Conservation (phyloP, 108 stramenopile species). For the Pseudonitzschia multiseries region DNA sequence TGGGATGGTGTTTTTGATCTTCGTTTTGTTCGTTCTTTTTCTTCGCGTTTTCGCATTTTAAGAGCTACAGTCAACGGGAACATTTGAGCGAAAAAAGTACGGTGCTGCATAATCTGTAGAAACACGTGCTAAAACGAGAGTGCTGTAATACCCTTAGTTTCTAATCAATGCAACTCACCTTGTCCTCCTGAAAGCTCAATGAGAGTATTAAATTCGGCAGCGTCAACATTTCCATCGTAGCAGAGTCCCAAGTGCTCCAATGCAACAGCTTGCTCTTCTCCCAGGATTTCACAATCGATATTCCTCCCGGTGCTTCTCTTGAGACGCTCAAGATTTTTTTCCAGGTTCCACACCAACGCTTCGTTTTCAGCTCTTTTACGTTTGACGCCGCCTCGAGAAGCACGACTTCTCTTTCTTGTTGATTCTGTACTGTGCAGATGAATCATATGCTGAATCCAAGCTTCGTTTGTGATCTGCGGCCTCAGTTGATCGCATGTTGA, state of each 20-base stretch:
- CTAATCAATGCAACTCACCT: slow-evolving; percentile 20
- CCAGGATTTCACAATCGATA: not conserved
- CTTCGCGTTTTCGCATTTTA: slow-evolving; percentile 17
- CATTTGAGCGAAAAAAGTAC: not conserved
- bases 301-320: not conserved
- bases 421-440: slow-evolving; percentile 22
- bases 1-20: slow-evolving; percentile 9
- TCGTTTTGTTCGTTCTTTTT: slow-evolving; percentile 5
- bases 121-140: too few species aligned
- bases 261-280: slow-evolving; percentile 16
- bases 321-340: slow-evolving; percentile 8
- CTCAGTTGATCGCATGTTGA: slow-evolving; percentile 9
- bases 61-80: not conserved
- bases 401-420: slow-evolving; percentile 17
- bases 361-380: slow-evolving; percentile 12
- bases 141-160: too few species aligned
- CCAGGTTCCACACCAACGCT: slow-evolving; percentile 14
- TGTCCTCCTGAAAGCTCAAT: slow-evolving; percentile 21
- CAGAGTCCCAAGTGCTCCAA: slow-evolving; percentile 12
- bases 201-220: slow-evolving; percentile 15
- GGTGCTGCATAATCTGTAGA: not conserved
- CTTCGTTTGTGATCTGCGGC: slow-evolving; percentile 8
- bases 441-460: slow-evolving; percentile 21
- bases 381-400: slow-evolving; percentile 16
- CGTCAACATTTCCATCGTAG: slow-evolving; percentile 26